Percentiles rank a stretch among this genome's conserved stretches.
These are phyloP conservation scores for Xylaria longipes DNA, from an alignment of 495 filamentous ascomycete genomes.

Conservation along the genomic window DNA sequence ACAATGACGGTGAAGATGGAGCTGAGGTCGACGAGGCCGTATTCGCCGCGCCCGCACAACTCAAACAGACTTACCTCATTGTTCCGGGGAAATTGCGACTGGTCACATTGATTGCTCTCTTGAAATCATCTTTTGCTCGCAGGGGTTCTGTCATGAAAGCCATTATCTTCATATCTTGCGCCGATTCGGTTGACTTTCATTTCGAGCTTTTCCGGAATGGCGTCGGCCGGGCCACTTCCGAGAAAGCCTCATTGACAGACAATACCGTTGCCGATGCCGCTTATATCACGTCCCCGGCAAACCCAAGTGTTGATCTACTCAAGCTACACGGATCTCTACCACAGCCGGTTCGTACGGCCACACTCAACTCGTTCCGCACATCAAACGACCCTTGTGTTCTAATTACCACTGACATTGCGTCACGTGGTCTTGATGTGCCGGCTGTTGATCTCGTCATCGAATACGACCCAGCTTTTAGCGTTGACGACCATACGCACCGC, in stretches of 20 bases:
- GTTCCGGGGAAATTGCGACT: conserved; percentile 88
- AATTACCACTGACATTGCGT: conserved; percentile 93
- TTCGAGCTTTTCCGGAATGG: conserved; percentile 82
- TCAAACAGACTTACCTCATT: conserved; percentile 88
- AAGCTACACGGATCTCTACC: conserved; percentile 93
- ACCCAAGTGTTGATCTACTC: conserved; percentile 69
- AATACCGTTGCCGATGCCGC: conserved; percentile 51
- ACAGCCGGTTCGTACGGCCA: conserved; percentile 83
- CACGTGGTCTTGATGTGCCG: conserved; percentile 90
- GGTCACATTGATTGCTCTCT: conserved; percentile 80
- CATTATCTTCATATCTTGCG: conserved; percentile 95
- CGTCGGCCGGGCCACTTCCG: conserved; percentile 29
- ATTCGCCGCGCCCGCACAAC: conserved; percentile 89
- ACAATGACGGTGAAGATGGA: conserved; percentile 52
- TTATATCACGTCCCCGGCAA: conserved; percentile 57
- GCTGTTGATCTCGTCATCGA: conserved; percentile 94
- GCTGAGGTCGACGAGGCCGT: conserved; percentile 55
- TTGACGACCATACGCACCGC: conserved; percentile 90
- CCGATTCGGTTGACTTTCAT: conserved; percentile 95
- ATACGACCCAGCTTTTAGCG: conserved; percentile 91
- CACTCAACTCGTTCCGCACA: conserved; percentile 75
- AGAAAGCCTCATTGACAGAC: conserved; percentile 44
- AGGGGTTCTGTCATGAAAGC: conserved; percentile 90
- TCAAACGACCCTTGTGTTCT: conserved; percentile 74
- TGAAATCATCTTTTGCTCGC: conserved; percentile 85